Base-by-base conservation (phyloP, 768 basidiomycete species). In the Megacollybia marginata region DNA sequence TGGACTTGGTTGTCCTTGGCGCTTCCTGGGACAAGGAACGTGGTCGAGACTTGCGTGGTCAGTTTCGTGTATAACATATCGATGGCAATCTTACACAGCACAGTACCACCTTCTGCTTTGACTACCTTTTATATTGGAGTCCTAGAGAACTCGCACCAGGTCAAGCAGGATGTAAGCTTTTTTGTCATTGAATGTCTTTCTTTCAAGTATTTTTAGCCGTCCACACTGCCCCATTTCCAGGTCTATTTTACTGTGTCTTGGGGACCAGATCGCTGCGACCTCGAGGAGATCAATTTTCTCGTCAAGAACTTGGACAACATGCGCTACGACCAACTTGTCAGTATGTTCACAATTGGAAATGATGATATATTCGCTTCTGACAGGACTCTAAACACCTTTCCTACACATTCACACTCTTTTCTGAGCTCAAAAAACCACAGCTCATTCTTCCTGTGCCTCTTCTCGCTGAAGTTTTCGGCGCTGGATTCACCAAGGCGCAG, bases 51-150 rank as follows among this genome's bases (percentile, higher is more conserved):
- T 70, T 96, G 6, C 67, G 84, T 64, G 91, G 91, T 33, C 35
- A 18, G 23, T 34, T 50, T 33, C 34, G 42, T 44, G 19, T 38
- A 31, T 43, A 45, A 42, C 16, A 32, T 6, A 4, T 3, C 19
- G 19, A 38, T 12, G 23, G 40, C 4, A 36, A 47, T 40, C 56
- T 46, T 18, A 44, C 33, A 36, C 20, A 42, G 47, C 16, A 46
- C 50, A 90, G 91, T 93, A 4, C 66, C 85, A 10, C 80, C 88
- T 2, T 73, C 75, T 10, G 79, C 80, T 2, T 78, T 79, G 45
- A 94, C 88, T 1, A 91, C 83, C 0, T 92, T 94, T 62, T 88
- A 85, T 61, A 68, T 93, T 31, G 93, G 87, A 2, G 79, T 74
- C 0, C 55, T 86, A 13, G 70, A 73, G 31, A 86, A 87, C 54